phyloP scores from a whole-genome alignment of 345 rosid genomes.

The Camelina laxa region DNA sequence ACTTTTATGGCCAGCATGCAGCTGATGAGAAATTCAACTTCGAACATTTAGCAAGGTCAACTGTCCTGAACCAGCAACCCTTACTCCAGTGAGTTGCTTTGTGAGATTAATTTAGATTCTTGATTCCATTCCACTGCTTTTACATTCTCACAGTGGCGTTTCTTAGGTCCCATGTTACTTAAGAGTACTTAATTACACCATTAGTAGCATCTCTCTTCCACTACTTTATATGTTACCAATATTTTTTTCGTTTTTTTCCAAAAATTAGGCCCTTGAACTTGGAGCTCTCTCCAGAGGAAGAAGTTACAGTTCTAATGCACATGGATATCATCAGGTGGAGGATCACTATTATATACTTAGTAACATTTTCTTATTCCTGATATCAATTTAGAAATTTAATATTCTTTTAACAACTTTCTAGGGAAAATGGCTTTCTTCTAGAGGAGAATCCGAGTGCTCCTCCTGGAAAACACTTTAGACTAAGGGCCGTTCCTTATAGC shows the following conservation, averaged over 20 bases:
- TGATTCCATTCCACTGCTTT: slow-evolving; percentile 21
- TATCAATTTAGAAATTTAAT: not conserved
- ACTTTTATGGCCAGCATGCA: slow-evolving; percentile 76
- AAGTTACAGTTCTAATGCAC: slow-evolving; percentile 79
- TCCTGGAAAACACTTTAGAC: slow-evolving; percentile 71
- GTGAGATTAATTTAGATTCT: slow-evolving; percentile 33
- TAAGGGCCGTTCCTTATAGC: slow-evolving; percentile 90
- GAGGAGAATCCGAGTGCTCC: slow-evolving; percentile 83
- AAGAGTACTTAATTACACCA: slow-evolving; percentile 7
- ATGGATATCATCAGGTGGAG: slow-evolving; percentile 83
- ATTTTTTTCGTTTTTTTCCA: not conserved
- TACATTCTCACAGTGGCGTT: not conserved
- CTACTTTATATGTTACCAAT: not conserved
- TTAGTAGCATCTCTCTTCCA: slow-evolving; percentile 15
- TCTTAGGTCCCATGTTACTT: slow-evolving; percentile 1
- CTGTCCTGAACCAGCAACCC: slow-evolving; percentile 94
- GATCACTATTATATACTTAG: slow-evolving; percentile 21
- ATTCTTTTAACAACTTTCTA: slow-evolving; percentile 30
- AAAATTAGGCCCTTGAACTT: slow-evolving; percentile 69
- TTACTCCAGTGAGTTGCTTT: slow-evolving; percentile 75
- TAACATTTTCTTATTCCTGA: slow-evolving; percentile 16
- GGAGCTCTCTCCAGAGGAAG: slow-evolving; percentile 97
- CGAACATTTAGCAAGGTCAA: slow-evolving; percentile 81
- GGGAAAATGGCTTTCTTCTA: slow-evolving; percentile 88
- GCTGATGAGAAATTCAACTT: slow-evolving; percentile 99